phyloP scores from a whole-genome alignment of 176 grass and related monocot genomes.

The Oryza officinalis region DNA sequence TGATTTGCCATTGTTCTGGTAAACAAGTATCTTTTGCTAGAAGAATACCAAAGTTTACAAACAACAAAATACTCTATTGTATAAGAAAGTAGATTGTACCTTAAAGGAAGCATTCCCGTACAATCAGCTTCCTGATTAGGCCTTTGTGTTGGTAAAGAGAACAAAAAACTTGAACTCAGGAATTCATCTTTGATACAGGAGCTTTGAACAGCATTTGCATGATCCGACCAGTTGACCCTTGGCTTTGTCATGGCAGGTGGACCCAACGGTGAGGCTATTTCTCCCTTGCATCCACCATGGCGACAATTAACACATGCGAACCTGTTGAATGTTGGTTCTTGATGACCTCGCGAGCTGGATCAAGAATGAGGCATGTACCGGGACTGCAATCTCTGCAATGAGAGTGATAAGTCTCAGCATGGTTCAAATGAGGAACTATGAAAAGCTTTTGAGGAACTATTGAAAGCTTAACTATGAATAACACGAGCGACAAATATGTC shows the following conservation, averaged over 20 bases:
- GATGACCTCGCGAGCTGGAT: neutral
- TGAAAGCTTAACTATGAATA: neutral
- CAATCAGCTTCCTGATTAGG: slow-evolving; percentile 37
- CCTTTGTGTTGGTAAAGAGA: slow-evolving; percentile 80
- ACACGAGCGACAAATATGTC: neutral
- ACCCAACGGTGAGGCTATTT: slow-evolving; percentile 13
- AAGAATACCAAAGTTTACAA: neutral
- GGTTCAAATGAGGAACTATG: neutral
- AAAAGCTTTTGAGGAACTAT: neutral
- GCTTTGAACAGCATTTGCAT: slow-evolving; percentile 53
- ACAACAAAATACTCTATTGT: neutral
- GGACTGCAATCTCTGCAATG: neutral
- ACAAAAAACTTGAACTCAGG: slow-evolving; percentile 73
- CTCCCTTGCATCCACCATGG: slow-evolving; percentile 35
- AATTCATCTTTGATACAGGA: slow-evolving; percentile 53
- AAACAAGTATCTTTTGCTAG: slow-evolving; percentile 13
- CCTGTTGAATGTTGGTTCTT: neutral
- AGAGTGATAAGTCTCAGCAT: neutral
- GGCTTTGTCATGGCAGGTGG: slow-evolving; percentile 51
- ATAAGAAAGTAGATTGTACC: slow-evolving; percentile 37
- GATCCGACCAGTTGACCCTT: slow-evolving; percentile 64
- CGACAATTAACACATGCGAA: neutral
- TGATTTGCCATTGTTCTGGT: neutral
- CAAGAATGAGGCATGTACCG: neutral
- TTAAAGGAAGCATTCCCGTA: slow-evolving; percentile 55